These are phyloP conservation scores for Populus hybrid DNA, from an alignment of 441 rosid genomes.

Conservation along the genomic window DNA sequence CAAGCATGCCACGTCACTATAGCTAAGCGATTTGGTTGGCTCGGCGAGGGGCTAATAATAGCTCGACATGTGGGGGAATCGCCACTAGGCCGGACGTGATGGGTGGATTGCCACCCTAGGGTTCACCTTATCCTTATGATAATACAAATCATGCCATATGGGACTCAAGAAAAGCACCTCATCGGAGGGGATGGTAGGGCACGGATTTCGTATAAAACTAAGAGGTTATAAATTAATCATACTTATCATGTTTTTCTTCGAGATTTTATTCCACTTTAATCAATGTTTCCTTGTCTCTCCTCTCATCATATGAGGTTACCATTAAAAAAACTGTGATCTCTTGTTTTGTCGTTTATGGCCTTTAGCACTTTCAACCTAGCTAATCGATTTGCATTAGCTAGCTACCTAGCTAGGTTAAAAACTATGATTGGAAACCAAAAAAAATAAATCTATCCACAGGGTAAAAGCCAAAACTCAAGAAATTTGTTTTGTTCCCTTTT, in stretches of 20 bases:
- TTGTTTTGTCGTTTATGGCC: slow-evolving; percentile 9
- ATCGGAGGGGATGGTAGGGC: slow-evolving; percentile 27
- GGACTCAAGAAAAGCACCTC: not conserved
- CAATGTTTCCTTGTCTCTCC: slow-evolving; percentile 38
- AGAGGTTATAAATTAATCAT: slow-evolving; percentile 16
- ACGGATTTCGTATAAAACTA: slow-evolving; percentile 26
- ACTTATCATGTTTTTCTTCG: slow-evolving; percentile 39
- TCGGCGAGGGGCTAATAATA: not conserved
- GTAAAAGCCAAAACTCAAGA: not conserved
- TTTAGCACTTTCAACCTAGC: not conserved
- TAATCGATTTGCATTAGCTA: not conserved
- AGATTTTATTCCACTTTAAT: slow-evolving; percentile 36
- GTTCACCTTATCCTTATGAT: not conserved
- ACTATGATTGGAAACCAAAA: not conserved
- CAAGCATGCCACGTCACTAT: not conserved
- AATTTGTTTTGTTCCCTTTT: too few species aligned
- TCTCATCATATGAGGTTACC: not conserved
- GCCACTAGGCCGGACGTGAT: slow-evolving; percentile 9
- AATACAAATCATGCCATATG: not conserved
- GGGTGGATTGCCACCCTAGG: not conserved
- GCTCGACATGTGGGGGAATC: slow-evolving; percentile 9
- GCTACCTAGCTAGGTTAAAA: not conserved
- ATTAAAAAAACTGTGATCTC: not conserved
- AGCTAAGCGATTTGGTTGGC: slow-evolving; percentile 15
- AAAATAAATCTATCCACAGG: not conserved